phyloP scores from a whole-genome alignment of 108 stramenopile genomes.

The Cyclotella sp. region DNA sequence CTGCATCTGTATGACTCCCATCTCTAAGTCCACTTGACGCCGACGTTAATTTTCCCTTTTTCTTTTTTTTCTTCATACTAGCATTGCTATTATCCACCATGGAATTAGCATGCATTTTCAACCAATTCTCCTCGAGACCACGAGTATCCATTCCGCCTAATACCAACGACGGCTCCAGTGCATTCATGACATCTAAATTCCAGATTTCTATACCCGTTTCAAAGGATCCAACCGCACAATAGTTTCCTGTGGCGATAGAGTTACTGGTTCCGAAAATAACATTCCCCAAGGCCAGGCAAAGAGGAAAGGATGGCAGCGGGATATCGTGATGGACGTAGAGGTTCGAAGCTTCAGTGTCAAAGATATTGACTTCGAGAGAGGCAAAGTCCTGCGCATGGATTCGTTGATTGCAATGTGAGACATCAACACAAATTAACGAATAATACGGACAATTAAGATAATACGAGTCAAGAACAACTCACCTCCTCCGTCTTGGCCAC shows the following conservation, averaged over 20 bases:
- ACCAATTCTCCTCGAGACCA: slow-evolving; percentile 73
- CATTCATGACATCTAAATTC: slow-evolving; percentile 98
- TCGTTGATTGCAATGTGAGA: not conserved
- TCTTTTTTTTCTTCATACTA: slow-evolving; percentile 59
- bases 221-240: slow-evolving; percentile 97
- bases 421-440: not conserved
- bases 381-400: slow-evolving; percentile 85
- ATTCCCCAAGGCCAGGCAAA: slow-evolving; percentile 88
- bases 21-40: slow-evolving; percentile 54
- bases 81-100: not conserved
- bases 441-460: not conserved
- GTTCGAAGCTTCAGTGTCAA: slow-evolving; percentile 85
- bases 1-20: slow-evolving; percentile 96
- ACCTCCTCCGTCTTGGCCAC: slow-evolving; percentile 90
- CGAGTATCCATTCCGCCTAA: slow-evolving; percentile 93
- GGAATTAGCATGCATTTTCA: slow-evolving; percentile 64
- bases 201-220: slow-evolving; percentile 98
- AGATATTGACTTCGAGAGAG: slow-evolving; percentile 87
- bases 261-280: slow-evolving; percentile 45
- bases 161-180: slow-evolving; percentile 91
- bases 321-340: slow-evolving; percentile 99
- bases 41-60: slow-evolving; percentile 59
- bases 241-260: slow-evolving; percentile 79
- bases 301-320: slow-evolving; percentile 95
- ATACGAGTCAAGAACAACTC: slow-evolving; percentile 24